A percentile compares a stretch with the other conserved stretches of the same genome.
Conservation (phyloP, 2,329 filamentous ascomycete species). For the Ophiostoma angusticollis region DNA sequence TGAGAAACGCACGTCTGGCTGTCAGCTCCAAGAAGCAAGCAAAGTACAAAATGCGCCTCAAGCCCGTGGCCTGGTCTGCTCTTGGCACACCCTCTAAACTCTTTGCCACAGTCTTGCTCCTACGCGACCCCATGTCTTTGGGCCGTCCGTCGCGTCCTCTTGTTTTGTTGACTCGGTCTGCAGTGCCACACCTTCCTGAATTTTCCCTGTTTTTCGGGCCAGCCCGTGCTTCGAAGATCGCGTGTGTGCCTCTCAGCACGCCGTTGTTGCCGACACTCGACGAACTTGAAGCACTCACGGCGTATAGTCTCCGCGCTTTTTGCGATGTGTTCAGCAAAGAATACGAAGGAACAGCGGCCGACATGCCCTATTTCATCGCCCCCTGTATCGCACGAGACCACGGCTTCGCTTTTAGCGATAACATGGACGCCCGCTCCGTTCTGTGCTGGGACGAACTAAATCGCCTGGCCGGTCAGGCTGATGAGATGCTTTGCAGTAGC, state of each 20-base stretch:
- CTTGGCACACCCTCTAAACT: conserved; percentile 38
- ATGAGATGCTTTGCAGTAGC: conserved; percentile 27
- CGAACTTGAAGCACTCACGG: conserved; percentile 41
- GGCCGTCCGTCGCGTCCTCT: conserved; percentile 49
- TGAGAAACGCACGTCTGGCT: conserved; percentile 79
- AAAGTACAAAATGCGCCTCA: conserved; percentile 64
- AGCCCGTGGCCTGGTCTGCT: conserved; percentile 60
- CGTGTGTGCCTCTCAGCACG: conserved; percentile 30
- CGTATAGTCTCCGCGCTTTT: conserved; percentile 66
- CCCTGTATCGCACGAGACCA: conserved; percentile 32
- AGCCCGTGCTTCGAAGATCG: conserved; percentile 44
- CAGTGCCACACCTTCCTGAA: conserved; percentile 48
- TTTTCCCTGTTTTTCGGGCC: conserved; percentile 64
- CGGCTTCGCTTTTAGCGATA: conserved; percentile 14
- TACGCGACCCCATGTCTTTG: conserved; percentile 44
- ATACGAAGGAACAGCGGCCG: conserved; percentile 49
- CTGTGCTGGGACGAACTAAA: conserved; percentile 46
- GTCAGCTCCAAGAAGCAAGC: conserved; percentile 65
- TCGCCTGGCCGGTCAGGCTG: conserved; percentile 1
- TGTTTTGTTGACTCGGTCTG: conserved; percentile 55
- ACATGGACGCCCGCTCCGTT: conserved; percentile 18
- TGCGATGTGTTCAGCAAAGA: conserved; percentile 80
- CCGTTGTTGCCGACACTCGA: conserved; percentile 31
- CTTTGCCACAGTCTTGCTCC: conserved; percentile 47
- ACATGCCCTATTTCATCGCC: conserved; percentile 74